These are phyloP conservation scores for Platanus orientalis DNA, from an alignment of 164 flowering plant species.

Conservation along the genomic window DNA sequence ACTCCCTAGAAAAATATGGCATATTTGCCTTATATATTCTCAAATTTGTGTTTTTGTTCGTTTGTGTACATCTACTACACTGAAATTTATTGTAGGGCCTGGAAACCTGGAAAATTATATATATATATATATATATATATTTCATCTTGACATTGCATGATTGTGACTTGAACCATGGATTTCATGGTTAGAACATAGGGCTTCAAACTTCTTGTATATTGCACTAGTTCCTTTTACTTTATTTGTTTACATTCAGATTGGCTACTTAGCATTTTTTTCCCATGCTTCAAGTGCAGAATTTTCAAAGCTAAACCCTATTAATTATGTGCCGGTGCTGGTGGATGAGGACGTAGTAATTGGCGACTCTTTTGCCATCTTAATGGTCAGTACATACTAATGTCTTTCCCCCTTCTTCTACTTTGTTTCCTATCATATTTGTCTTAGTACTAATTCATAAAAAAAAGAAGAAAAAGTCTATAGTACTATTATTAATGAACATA, in stretches of 20 bases:
- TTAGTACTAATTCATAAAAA: too few species aligned
- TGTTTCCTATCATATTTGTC: not conserved
- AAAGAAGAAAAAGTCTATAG: too few species aligned
- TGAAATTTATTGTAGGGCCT: too few species aligned
- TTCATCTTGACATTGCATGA: too few species aligned
- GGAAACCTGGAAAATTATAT: too few species aligned
- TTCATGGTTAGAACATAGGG: too few species aligned
- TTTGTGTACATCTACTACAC: too few species aligned
- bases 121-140: too few species aligned
- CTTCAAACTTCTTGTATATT: not conserved
- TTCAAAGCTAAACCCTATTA: slow-evolving; percentile 61
- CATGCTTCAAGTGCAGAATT: slow-evolving; percentile 40
- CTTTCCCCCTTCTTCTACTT: not conserved
- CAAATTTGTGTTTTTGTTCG: too few species aligned
- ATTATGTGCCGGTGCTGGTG: slow-evolving; percentile 70
- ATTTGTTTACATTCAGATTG: not conserved
- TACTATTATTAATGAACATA: not conserved
- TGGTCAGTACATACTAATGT: slow-evolving; percentile 36
- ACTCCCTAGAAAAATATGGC: too few species aligned
- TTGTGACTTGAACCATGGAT: too few species aligned
- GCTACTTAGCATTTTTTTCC: not conserved
- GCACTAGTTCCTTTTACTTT: not conserved
- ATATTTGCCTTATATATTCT: too few species aligned
- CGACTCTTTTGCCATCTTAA: slow-evolving; percentile 80
- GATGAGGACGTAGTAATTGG: slow-evolving; percentile 66